A percentile compares a stretch with the other conserved stretches of the same genome.
Evolutionary conservation across 1,284 basidiomycete species (phyloP).

Genomic region (Microbotryum scabiosae): DNA sequence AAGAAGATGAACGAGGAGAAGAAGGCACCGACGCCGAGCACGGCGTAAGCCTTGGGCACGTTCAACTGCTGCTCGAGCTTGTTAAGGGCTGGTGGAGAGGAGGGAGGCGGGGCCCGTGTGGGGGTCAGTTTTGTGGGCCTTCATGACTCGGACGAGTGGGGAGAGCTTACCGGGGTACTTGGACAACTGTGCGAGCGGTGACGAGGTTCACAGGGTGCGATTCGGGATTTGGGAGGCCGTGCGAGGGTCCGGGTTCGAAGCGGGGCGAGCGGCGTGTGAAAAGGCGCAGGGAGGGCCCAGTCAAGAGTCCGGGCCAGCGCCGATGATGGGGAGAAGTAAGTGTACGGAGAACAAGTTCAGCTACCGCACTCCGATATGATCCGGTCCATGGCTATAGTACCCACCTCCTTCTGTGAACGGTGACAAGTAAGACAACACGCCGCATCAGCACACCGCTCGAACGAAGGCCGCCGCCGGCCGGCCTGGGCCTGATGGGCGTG

Average conservation of each 20-base stretch:
- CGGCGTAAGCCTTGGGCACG: constrained; percentile 85
- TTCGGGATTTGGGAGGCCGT: not conserved
- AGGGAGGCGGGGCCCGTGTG: not conserved
- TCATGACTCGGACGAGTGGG: not conserved
- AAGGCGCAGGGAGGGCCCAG: not conserved
- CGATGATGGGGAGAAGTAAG: not conserved
- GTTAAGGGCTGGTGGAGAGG: constrained; percentile 48
- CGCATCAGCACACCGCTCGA: not conserved
- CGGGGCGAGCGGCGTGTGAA: not conserved
- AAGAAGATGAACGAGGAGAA: constrained; percentile 55
- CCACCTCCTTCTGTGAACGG: not conserved
- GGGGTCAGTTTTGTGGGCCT: not conserved
- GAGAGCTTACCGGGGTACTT: constrained; percentile 60
- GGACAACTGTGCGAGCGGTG: constrained; percentile 52
- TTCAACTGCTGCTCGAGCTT: constrained; percentile 80
- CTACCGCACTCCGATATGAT: not conserved
- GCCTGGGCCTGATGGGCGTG: not conserved
- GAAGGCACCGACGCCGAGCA: constrained; percentile 62
- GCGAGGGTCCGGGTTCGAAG: not conserved
- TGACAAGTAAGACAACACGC: not conserved
- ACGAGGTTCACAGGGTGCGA: not conserved
- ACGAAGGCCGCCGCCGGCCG: too few species aligned
- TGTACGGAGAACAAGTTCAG: not conserved
- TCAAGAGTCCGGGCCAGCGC: not conserved
- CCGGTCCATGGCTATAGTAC: not conserved